These are phyloP conservation scores for Apophysomyces trapeziformis DNA, from an alignment of 371 early-diverging fungal genomes.

Conservation along the genomic window DNA sequence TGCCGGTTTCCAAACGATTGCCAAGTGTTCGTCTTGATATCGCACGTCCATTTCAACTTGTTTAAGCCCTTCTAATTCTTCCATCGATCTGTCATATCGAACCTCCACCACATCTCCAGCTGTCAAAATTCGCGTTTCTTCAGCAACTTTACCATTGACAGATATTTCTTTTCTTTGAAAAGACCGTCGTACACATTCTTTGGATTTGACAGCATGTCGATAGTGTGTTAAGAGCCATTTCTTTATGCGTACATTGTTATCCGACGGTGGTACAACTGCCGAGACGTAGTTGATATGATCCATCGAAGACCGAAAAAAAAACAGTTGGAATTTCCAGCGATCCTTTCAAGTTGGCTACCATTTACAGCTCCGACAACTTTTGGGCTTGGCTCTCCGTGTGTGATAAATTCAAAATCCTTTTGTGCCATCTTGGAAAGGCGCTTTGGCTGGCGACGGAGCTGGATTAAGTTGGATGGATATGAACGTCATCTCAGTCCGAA, in stretches of 20 bases:
- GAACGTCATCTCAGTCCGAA: no score
- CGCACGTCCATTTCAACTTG: conserved; percentile 41
- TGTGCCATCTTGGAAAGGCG: no score
- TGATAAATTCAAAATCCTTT: no score
- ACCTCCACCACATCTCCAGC: conserved; percentile 49
- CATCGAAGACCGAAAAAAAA: background rate
- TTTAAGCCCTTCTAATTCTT: conserved; percentile 37
- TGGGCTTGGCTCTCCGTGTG: no score
- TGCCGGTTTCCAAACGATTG: conserved; percentile 59
- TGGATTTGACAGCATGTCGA: conserved; percentile 37
- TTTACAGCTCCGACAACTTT: no score
- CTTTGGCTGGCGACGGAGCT: no score
- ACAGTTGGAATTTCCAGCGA: background rate
- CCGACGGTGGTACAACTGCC: conserved; percentile 1
- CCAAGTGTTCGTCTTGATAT: conserved; percentile 54
- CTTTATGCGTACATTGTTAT: conserved; percentile 18
- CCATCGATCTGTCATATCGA: conserved; percentile 41
- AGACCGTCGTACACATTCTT: conserved; percentile 36
- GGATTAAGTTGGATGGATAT: no score
- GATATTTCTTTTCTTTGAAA: conserved; percentile 48
- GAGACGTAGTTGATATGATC: conserved; percentile 6
- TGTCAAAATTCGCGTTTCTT: conserved; percentile 48
- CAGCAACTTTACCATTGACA: conserved; percentile 48
- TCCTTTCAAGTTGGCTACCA: no score
- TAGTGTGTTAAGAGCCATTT: conserved; percentile 33